phyloP scores from a whole-genome alignment of 257 asterid genomes.

The Solanum dulcamara region DNA sequence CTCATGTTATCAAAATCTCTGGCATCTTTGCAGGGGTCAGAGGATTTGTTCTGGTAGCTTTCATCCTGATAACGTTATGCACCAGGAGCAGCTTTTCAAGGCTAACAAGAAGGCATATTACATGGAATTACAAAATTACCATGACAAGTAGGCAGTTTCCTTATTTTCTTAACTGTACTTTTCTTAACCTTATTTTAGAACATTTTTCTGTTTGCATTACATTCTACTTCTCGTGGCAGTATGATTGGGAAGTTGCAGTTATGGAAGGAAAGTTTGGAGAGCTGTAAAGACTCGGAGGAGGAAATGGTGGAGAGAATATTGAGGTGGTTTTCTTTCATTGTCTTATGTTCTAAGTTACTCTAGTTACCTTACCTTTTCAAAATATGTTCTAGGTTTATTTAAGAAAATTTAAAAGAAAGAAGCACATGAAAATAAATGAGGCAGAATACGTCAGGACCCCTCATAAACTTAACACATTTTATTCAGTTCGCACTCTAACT shows the following conservation, averaged over 20 bases:
- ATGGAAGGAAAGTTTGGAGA: constrained; percentile 27
- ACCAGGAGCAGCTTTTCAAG: constrained; percentile 42
- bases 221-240: constrained; percentile 25
- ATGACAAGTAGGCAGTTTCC: constrained; percentile 39
- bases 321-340: constrained; percentile 11
- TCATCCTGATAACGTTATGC: constrained; percentile 72
- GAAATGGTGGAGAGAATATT: constrained; percentile 20
- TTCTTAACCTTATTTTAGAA: neutral
- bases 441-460: neutral
- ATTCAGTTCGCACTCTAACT: neutral
- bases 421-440: neutral
- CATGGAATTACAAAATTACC: constrained; percentile 57
- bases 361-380: neutral
- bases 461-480: neutral
- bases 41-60: constrained; percentile 65
- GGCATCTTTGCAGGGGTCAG: constrained; percentile 59
- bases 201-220: neutral
- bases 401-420: neutral
- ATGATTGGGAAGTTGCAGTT: constrained; percentile 28
- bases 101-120: constrained; percentile 49
- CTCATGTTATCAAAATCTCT: neutral
- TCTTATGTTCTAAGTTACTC: neutral
- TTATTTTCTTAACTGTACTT: neutral
- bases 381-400: neutral
- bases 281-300: constrained; percentile 28